Evolutionary conservation across 2,329 filamentous ascomycete species (phyloP).

Genomic region (Apiospora rasikravindrae): DNA sequence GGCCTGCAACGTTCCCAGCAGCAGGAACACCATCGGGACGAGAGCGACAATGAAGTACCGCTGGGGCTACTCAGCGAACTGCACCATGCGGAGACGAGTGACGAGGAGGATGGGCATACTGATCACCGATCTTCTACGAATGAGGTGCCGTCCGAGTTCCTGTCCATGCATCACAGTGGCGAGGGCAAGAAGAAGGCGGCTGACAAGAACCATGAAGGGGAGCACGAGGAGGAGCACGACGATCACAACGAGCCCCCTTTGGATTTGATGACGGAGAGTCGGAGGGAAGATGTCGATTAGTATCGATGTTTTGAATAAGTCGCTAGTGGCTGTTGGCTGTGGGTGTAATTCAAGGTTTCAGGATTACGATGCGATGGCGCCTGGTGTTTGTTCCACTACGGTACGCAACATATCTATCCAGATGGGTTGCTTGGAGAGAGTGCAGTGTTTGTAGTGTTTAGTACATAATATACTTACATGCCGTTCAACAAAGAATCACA

Average conservation of each 20-base stretch:
- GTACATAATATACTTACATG: background rate
- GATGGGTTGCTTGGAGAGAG: background rate
- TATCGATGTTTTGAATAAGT: constrained; percentile 18
- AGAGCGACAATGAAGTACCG: constrained; percentile 34
- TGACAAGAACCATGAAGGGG: constrained; percentile 18
- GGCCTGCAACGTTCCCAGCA: constrained; percentile 47
- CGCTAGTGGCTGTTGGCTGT: background rate
- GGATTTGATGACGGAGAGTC: constrained; percentile 31
- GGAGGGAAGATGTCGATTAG: constrained; percentile 26
- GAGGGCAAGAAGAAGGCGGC: background rate
- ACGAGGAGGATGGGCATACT: constrained; percentile 23
- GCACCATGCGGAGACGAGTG: constrained; percentile 28
- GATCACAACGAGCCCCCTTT: background rate
- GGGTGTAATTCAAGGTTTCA: background rate
- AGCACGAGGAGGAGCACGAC: constrained; percentile 19
- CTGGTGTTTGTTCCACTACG: background rate
- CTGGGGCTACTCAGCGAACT: constrained; percentile 28
- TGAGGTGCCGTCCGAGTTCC: constrained; percentile 57
- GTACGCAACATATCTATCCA: background rate
- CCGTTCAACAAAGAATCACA: background rate
- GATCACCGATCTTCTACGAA: constrained; percentile 16
- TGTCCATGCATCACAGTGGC: constrained; percentile 47
- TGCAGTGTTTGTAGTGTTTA: no score
- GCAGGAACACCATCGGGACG: constrained; percentile 42
- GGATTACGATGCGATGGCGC: background rate